A percentile compares a stretch with the other conserved stretches of the same genome.
Conservation (phyloP, 2,329 filamentous ascomycete genomes). For the Aspergillaceae sp. region DNA sequence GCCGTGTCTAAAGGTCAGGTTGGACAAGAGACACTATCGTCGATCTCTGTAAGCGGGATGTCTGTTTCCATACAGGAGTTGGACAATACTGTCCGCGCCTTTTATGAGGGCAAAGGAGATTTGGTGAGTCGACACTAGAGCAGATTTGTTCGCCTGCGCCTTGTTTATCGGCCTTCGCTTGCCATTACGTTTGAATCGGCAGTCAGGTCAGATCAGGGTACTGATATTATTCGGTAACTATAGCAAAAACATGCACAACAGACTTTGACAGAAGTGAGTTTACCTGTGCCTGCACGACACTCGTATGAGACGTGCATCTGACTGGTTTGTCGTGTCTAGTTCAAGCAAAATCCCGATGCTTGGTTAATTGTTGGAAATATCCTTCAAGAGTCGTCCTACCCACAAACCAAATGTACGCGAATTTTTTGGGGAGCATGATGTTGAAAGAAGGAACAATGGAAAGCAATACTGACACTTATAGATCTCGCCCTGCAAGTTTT, state of each 20-base stretch:
- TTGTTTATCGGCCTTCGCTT: not conserved
- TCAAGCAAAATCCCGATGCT: conserved; percentile 97
- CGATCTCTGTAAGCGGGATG: conserved; percentile 40
- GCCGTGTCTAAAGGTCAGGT: conserved; percentile 3
- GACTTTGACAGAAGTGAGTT: conserved; percentile 76
- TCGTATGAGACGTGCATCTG: conserved; percentile 2
- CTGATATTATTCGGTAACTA: conserved; percentile 5
- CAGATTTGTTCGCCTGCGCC: not conserved
- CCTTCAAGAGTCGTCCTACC: conserved; percentile 81
- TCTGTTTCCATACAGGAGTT: conserved; percentile 79
- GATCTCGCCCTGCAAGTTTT: conserved; percentile 92
- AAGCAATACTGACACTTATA: conserved; percentile 37
- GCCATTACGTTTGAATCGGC: not conserved
- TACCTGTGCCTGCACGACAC: not conserved
- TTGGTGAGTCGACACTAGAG: conserved; percentile 51
- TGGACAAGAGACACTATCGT: conserved; percentile 21
- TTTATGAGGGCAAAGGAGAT: conserved; percentile 94
- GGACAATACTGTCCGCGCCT: conserved; percentile 90
- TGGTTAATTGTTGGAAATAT: conserved; percentile 98
- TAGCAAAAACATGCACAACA: conserved; percentile 96
- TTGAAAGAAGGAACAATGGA: not conserved
- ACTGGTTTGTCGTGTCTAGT: conserved; percentile 47
- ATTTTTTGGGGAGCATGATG: not conserved
- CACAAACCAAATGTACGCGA: conserved; percentile 86
- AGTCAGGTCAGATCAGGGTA: not conserved